Percentiles rank a stretch among this genome's conserved stretches.
These are phyloP conservation scores for Hypoxylon subgilvum DNA, from an alignment of 495 filamentous ascomycete genomes.

Conservation along the genomic window DNA sequence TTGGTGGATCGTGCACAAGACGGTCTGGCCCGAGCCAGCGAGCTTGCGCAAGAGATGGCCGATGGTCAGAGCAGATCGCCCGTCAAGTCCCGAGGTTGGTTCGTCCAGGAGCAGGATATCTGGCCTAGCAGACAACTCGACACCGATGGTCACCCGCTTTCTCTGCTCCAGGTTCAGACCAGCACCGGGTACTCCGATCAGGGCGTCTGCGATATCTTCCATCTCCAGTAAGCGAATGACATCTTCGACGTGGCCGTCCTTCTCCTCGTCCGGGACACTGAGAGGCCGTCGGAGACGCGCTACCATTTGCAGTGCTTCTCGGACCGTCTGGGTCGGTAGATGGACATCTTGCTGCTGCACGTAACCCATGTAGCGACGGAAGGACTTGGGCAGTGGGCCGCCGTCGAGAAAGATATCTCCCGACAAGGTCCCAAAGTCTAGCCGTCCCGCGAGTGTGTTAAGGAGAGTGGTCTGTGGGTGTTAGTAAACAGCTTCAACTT, in stretches of 20 bases:
- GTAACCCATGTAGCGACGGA: slow-evolving; percentile 71
- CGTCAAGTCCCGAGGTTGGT: slow-evolving; percentile 76
- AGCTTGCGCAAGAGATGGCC: slow-evolving; percentile 75
- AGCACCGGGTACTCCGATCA: slow-evolving; percentile 74
- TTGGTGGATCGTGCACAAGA: slow-evolving; percentile 85
- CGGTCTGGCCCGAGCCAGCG: slow-evolving; percentile 72
- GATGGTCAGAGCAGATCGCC: slow-evolving; percentile 72
- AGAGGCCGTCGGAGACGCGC: slow-evolving; percentile 73
- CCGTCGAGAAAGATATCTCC: slow-evolving; percentile 72
- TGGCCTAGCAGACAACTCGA: slow-evolving; percentile 79
- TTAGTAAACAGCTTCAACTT: not conserved
- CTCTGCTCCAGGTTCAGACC: slow-evolving; percentile 43
- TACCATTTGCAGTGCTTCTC: slow-evolving; percentile 71
- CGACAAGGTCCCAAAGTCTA: slow-evolving; percentile 65
- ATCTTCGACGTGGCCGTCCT: slow-evolving; percentile 72
- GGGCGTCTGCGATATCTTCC: slow-evolving; percentile 71
- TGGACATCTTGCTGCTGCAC: slow-evolving; percentile 79
- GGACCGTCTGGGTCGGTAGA: slow-evolving; percentile 70
- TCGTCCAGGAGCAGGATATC: slow-evolving; percentile 78
- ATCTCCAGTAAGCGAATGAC: slow-evolving; percentile 76
- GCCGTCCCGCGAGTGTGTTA: slow-evolving; percentile 64
- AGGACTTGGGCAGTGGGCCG: slow-evolving; percentile 61
- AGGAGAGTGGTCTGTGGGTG: slow-evolving; percentile 74
- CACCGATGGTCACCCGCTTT: slow-evolving; percentile 73
- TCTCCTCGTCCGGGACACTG: slow-evolving; percentile 61